phyloP scores from a whole-genome alignment of 75 land plant genomes.

The Picea glauca region DNA sequence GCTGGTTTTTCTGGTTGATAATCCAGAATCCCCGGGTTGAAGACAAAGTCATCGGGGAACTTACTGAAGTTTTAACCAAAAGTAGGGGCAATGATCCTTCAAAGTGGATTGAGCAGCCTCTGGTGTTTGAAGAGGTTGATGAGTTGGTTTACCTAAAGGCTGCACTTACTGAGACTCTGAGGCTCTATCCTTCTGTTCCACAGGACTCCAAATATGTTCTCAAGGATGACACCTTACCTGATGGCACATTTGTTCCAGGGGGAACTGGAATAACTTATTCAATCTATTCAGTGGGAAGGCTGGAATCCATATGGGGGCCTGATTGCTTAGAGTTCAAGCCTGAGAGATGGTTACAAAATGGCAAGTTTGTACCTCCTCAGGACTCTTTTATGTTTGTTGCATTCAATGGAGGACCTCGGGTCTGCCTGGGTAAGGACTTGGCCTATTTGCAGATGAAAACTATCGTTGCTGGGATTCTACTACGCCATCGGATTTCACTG shows the following conservation, averaged over 20 bases:
- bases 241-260: conserved; percentile 62
- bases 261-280: conserved; percentile 54
- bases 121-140: conserved; percentile 44
- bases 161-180: conserved; percentile 75
- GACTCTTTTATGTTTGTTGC: conserved; percentile 57
- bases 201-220: conserved; percentile 63
- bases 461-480: conserved; percentile 45
- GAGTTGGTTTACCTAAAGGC: conserved; percentile 19
- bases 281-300: conserved; percentile 57
- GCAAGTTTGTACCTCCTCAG: conserved; percentile 24
- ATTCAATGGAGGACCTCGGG: conserved; percentile 79
- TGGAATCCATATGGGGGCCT: conserved; percentile 62
- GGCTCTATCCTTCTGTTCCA: conserved; percentile 89
- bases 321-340: conserved; percentile 70
- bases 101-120: conserved; percentile 59
- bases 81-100: conserved; percentile 19
- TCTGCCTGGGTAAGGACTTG: conserved; percentile 83
- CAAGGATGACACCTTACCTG: conserved; percentile 56
- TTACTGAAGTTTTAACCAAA: neutral
- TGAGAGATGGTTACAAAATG: conserved; percentile 49
- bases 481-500: conserved; percentile 31
- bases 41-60: conserved; percentile 12
- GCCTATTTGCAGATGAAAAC: conserved; percentile 86
- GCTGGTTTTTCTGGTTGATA: conserved; percentile 73
- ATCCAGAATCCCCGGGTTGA: conserved; percentile 44